phyloP scores from a whole-genome alignment of 345 rosid species.

The Eucalyptus curtisii region DNA sequence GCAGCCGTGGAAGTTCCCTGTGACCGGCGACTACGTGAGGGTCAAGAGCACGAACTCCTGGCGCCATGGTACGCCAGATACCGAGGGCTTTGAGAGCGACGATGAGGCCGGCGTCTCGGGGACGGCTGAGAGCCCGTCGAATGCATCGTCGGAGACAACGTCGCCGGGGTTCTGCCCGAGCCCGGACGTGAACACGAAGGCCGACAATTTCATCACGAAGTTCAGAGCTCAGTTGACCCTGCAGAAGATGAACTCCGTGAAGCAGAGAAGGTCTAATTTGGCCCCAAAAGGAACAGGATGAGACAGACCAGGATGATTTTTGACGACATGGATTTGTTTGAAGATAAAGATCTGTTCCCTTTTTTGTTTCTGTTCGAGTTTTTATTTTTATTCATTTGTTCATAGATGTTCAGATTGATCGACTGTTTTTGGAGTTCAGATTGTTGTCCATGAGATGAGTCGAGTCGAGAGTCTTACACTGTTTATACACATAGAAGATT shows the following conservation, averaged over 20 bases:
- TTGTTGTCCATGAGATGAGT: background rate
- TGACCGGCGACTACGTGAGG: constrained; percentile 61
- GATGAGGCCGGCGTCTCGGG: constrained; percentile 9
- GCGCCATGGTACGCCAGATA: constrained; percentile 42
- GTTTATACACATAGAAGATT: background rate
- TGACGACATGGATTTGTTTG: background rate
- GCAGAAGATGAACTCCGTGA: constrained; percentile 64
- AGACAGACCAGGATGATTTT: background rate
- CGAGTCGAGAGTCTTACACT: too few relatives aligned
- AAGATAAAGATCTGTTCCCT: background rate
- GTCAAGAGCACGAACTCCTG: constrained; percentile 46
- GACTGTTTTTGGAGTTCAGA: background rate
- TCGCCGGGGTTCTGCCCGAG: constrained; percentile 46
- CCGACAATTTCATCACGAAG: constrained; percentile 70
- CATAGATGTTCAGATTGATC: background rate
- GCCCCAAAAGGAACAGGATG: constrained; percentile 17
- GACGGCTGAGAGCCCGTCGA: background rate
- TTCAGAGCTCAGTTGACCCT: constrained; percentile 65
- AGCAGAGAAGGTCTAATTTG: constrained; percentile 45
- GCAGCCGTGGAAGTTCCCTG: constrained; percentile 44
- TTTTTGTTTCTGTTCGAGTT: background rate
- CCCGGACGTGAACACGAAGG: constrained; percentile 82
- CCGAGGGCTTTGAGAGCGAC: constrained; percentile 16
- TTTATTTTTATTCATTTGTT: background rate
- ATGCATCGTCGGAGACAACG: background rate